A percentile compares a stretch with the other conserved stretches of the same genome.
Conservation (phyloP, 805 yeast species). For the Maudiozyma barnettii region DNA sequence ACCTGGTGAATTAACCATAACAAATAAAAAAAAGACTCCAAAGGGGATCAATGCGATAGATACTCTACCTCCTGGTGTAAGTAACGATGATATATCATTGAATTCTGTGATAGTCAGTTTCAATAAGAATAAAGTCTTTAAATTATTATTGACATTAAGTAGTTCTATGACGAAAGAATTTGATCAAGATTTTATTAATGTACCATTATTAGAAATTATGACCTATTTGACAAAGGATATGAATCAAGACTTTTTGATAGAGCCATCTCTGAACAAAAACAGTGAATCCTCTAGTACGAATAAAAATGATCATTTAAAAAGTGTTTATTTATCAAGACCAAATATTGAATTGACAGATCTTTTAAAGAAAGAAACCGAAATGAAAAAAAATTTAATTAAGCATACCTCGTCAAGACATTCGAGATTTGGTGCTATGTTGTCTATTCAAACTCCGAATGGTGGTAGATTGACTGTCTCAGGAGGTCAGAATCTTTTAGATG, state of each 20-base stretch:
- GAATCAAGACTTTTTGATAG: slow-evolving; percentile 25
- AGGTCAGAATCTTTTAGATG: slow-evolving; percentile 57
- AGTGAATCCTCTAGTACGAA: background rate
- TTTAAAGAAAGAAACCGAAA: slow-evolving; percentile 49
- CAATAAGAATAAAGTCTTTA: slow-evolving; percentile 62
- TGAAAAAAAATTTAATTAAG: slow-evolving; percentile 41
- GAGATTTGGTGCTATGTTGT: slow-evolving; percentile 77
- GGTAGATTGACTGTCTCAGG: slow-evolving; percentile 51
- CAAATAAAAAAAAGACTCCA: slow-evolving; percentile 31
- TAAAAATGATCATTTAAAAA: background rate
- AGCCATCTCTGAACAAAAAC: background rate
- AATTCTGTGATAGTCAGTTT: slow-evolving; percentile 49
- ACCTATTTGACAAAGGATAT: slow-evolving; percentile 54
- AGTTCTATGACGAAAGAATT: slow-evolving; percentile 57
- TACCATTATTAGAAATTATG: slow-evolving; percentile 58
- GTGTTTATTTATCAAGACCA: slow-evolving; percentile 20
- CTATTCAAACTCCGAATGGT: slow-evolving; percentile 55
- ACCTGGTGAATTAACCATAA: slow-evolving; percentile 49
- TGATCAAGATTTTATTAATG: slow-evolving; percentile 50
- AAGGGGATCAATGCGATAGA: slow-evolving; percentile 26
- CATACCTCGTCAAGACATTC: slow-evolving; percentile 69
- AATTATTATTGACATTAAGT: slow-evolving; percentile 60
- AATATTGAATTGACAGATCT: slow-evolving; percentile 41
- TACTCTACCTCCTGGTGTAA: slow-evolving; percentile 46
- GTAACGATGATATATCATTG: slow-evolving; percentile 58